Conservation (phyloP, 257 asterid genomes). For the Solanum medicagineum region DNA sequence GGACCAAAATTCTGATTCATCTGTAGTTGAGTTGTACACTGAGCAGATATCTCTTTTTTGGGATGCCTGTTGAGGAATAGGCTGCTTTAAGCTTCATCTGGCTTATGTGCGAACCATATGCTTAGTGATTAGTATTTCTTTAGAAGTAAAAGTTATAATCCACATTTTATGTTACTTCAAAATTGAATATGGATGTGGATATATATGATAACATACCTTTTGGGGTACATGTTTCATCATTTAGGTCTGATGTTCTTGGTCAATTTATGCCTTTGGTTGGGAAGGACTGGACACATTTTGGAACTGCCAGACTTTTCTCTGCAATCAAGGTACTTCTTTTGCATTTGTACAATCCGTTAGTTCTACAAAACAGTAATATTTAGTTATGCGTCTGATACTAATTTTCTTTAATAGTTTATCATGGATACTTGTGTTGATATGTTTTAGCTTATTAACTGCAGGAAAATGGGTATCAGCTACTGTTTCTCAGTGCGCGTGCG, state of each 20-base stretch:
- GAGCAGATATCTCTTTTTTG: not conserved
- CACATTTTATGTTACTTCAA: not conserved
- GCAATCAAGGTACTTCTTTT: conserved; percentile 75
- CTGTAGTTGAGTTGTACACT: not conserved
- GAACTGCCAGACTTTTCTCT: conserved; percentile 91
- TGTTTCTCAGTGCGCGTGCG: conserved; percentile 96
- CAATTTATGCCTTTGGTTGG: conserved; percentile 99
- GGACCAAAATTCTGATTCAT: not conserved
- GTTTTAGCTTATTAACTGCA: conserved; percentile 11
- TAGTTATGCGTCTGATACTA: not conserved
- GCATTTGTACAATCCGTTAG: not conserved
- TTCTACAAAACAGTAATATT: not conserved
- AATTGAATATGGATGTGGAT: not conserved
- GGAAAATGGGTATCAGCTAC: conserved; percentile 97
- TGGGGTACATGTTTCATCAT: not conserved
- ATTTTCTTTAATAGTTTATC: not conserved
- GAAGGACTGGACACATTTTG: conserved; percentile 97
- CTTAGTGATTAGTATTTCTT: not conserved
- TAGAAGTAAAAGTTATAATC: not conserved
- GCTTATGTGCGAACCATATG: not conserved
- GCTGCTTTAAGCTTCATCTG: not conserved
- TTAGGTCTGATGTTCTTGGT: conserved; percentile 98
- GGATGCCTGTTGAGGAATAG: not conserved
- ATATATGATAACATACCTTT: not conserved
- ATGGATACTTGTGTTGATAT: not conserved